Evolutionary conservation across 2,329 filamentous ascomycete species (phyloP).

Genomic region (Fusarium buharicum): DNA sequence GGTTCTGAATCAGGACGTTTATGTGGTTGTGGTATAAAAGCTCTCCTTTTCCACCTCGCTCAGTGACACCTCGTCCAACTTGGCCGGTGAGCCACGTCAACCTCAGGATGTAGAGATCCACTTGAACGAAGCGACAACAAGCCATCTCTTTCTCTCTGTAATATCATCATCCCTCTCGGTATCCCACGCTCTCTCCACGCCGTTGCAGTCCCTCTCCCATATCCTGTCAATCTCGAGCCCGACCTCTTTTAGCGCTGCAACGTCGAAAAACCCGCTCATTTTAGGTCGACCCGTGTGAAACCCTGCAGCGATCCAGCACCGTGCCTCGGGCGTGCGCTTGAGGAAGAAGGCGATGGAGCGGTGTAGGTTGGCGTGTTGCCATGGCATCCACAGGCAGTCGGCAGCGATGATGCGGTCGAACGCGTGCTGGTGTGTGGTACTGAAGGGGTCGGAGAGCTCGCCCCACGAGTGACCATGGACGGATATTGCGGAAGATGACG

Average conservation of each 20-base stretch:
- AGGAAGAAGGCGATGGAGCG: conserved; percentile 72
- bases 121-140: conserved; percentile 68
- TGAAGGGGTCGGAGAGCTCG: conserved; percentile 53
- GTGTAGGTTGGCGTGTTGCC: conserved; percentile 74
- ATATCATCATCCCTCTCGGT: conserved; percentile 72
- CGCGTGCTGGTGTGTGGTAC: conserved; percentile 43
- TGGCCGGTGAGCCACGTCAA: not conserved
- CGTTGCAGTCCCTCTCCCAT: conserved; percentile 75
- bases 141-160: conserved; percentile 74
- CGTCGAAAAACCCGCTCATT: conserved; percentile 72
- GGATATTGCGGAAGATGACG: conserved; percentile 44
- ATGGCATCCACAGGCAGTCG: conserved; percentile 81
- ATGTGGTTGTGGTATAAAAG: conserved; percentile 17
- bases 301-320: conserved; percentile 73
- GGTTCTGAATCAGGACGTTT: not conserved
- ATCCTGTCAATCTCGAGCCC: conserved; percentile 72
- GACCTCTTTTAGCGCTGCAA: conserved; percentile 54
- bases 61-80: not conserved
- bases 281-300: conserved; percentile 77
- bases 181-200: conserved; percentile 69
- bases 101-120: conserved; percentile 44
- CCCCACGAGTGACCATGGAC: conserved; percentile 75
- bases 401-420: conserved; percentile 75
- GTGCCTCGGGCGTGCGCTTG: conserved; percentile 53
- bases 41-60: not conserved